phyloP scores from a whole-genome alignment of 192 early-diverging fungal species.

The Gryganskiella cystojenkinii region DNA sequence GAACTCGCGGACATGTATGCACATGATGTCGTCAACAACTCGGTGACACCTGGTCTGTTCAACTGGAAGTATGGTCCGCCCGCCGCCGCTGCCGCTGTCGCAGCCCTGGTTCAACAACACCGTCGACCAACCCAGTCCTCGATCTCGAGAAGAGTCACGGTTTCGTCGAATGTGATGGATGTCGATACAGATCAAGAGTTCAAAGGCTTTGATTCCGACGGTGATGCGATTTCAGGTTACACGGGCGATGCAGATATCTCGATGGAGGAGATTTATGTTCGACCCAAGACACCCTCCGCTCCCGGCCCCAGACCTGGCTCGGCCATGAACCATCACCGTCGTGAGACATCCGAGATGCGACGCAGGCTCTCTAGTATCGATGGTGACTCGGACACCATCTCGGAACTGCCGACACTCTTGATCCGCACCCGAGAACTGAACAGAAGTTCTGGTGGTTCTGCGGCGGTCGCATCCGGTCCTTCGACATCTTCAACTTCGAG shows the following conservation, averaged over 20 bases:
- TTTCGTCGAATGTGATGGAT: constrained; percentile 39
- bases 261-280: constrained; percentile 48
- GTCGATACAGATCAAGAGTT: constrained; percentile 41
- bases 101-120: no score
- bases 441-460: constrained; percentile 14
- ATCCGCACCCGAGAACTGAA: constrained; percentile 32
- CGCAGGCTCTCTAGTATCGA: constrained; percentile 35
- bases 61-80: constrained; percentile 25
- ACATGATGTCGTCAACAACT: constrained; percentile 46
- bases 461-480: not conserved
- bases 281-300: constrained; percentile 17
- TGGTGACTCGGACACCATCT: constrained; percentile 37
- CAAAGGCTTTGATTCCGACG: constrained; percentile 46
- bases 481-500: constrained; percentile 3
- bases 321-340: not conserved
- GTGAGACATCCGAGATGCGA: no score
- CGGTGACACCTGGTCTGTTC: constrained; percentile 35
- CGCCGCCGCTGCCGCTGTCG: not conserved
- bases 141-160: constrained; percentile 5
- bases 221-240: constrained; percentile 47
- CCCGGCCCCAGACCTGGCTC: not conserved
- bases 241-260: constrained; percentile 49
- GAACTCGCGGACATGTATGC: constrained; percentile 47
- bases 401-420: constrained; percentile 23
- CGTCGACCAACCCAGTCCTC: not conserved